These are phyloP conservation scores for Botrytis pseudocinerea DNA, from an alignment of 2,329 filamentous ascomycete species.

Conservation along the genomic window DNA sequence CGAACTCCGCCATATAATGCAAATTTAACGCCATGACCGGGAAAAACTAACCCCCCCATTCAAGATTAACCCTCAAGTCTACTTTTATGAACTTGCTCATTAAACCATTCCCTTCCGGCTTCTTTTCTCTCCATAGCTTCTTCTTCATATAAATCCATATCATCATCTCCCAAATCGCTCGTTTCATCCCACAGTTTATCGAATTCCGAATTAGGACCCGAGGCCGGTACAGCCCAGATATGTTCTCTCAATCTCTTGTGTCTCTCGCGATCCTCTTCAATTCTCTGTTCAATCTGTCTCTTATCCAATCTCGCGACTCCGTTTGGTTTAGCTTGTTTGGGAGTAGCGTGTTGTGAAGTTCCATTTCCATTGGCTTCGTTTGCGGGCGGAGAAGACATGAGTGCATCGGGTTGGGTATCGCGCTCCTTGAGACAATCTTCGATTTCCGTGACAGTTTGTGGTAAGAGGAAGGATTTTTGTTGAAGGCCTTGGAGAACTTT, in stretches of 20 bases:
- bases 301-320: constrained; percentile 64
- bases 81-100: constrained; percentile 30
- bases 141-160: constrained; percentile 74
- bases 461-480: constrained; percentile 69
- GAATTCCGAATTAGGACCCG: constrained; percentile 58
- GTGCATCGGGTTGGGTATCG: constrained; percentile 33
- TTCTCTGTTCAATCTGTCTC: constrained; percentile 88
- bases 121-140: constrained; percentile 52
- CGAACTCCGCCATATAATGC: not conserved
- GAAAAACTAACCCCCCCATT: not conserved
- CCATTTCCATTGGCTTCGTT: constrained; percentile 32
- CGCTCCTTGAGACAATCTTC: constrained; percentile 81
- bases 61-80: not conserved
- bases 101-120: constrained; percentile 34
- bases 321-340: constrained; percentile 17
- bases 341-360: constrained; percentile 25
- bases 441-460: constrained; percentile 74
- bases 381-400: constrained; percentile 20
- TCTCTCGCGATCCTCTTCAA: constrained; percentile 93
- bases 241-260: constrained; percentile 90
- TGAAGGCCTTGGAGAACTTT: constrained; percentile 72
- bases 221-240: constrained; percentile 82
- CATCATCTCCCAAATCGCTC: constrained; percentile 85
- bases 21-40: not conserved
- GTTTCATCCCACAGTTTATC: constrained; percentile 82